Percentiles rank a stretch among this genome's conserved stretches.
phyloP scores from a whole-genome alignment of 2,329 filamentous ascomycete species.

The Arthrobotrys musiformis region DNA sequence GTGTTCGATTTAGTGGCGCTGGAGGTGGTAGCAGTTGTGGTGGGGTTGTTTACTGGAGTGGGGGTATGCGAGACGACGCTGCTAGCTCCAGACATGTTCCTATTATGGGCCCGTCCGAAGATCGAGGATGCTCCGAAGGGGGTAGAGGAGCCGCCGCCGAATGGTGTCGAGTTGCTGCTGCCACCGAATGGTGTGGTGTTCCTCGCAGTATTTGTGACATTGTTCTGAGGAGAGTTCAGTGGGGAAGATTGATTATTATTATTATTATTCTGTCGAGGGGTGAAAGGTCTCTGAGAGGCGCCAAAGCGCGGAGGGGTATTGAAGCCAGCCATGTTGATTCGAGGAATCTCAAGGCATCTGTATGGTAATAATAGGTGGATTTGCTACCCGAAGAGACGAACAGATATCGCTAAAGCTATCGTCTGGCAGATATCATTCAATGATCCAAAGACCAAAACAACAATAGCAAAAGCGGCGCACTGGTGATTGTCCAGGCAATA shows the following conservation, averaged over 20 bases:
- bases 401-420: neutral
- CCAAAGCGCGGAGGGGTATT: slow-evolving; percentile 55
- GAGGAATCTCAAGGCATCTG: slow-evolving; percentile 44
- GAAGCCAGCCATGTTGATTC: slow-evolving; percentile 41
- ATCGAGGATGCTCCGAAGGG: slow-evolving; percentile 52
- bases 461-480: slow-evolving; percentile 1
- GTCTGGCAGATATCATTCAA: neutral
- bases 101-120: slow-evolving; percentile 62
- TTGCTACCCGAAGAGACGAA: slow-evolving; percentile 3
- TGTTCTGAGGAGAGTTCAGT: slow-evolving; percentile 34
- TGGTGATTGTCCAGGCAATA: slow-evolving; percentile 44
- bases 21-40: slow-evolving; percentile 61
- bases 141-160: slow-evolving; percentile 50
- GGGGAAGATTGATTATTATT: slow-evolving; percentile 27
- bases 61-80: neutral
- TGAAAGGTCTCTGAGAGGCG: slow-evolving; percentile 53
- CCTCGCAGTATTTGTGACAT: slow-evolving; percentile 58
- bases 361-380: neutral
- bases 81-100: slow-evolving; percentile 22
- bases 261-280: slow-evolving; percentile 45
- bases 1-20: slow-evolving; percentile 72
- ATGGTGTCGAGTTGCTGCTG: slow-evolving; percentile 37
- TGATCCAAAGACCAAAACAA: slow-evolving; percentile 23
- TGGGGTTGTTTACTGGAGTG: neutral
- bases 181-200: slow-evolving; percentile 56